A percentile compares a stretch with the other conserved stretches of the same genome.
These are phyloP conservation scores for Micractinium conductrix DNA, from an alignment of 139 green algal genomes.

Conservation along the genomic window DNA sequence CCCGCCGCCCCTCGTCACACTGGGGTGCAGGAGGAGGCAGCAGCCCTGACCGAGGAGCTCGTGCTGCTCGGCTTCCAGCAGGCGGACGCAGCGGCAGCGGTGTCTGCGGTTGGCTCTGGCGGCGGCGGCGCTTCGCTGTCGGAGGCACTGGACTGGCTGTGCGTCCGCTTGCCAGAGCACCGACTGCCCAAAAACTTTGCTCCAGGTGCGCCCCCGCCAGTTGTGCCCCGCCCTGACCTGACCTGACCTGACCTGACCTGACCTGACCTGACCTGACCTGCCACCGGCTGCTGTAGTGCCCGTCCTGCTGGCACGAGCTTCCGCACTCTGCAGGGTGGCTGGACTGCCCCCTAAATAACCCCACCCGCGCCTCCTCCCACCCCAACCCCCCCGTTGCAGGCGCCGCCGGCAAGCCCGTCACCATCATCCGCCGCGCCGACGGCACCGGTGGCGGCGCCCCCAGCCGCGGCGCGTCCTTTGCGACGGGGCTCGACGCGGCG, in stretches of 20 bases:
- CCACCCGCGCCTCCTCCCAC: no score
- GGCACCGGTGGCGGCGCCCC: background rate
- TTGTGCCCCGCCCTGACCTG: background rate
- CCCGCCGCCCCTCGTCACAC: no score
- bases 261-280: no score
- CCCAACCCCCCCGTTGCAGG: no score
- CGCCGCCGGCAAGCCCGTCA: constrained; percentile 52
- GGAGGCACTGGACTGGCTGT: constrained; percentile 80
- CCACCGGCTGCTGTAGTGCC: no score
- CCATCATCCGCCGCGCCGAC: constrained; percentile 30
- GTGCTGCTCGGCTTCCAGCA: constrained; percentile 63
- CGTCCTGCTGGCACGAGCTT: no score
- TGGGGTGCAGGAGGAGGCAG: background rate
- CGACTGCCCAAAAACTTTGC: constrained; percentile 70
- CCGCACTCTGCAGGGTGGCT: no score
- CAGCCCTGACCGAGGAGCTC: constrained; percentile 46
- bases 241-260: no score
- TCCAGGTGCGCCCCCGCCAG: constrained; percentile 38
- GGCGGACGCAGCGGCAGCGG: constrained; percentile 47
- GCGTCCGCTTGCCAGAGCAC: constrained; percentile 66
- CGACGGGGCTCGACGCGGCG: background rate
- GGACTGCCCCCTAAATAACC: no score
- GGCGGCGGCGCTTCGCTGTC: constrained; percentile 21
- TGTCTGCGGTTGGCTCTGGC: constrained; percentile 8
- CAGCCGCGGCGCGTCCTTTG: background rate